A percentile compares a stretch with the other conserved stretches of the same genome.
These are phyloP conservation scores for Podila horticola DNA, from an alignment of 192 early-diverging fungal genomes.

Conservation along the genomic window DNA sequence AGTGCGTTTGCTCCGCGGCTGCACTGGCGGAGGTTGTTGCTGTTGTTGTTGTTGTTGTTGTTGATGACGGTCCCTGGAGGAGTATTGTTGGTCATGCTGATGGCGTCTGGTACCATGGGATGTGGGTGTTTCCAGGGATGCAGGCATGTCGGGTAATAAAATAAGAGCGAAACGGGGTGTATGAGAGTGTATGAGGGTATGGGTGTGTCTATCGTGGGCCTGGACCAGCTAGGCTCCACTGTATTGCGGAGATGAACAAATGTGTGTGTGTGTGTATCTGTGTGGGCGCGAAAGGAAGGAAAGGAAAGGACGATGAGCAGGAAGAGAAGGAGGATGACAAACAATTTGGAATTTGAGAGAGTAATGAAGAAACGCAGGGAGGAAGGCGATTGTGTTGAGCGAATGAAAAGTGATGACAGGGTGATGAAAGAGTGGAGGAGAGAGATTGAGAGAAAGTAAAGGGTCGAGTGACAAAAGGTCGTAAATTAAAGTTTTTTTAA, in stretches of 20 bases:
- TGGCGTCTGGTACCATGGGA: background rate
- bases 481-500: no score
- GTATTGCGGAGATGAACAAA: no score
- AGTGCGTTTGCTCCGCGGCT: constrained; percentile 3
- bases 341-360: no score
- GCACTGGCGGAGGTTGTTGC: background rate
- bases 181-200: constrained; percentile 8
- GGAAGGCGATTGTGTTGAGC: background rate
- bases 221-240: no score
- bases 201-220: no score
- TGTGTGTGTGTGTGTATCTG: no score
- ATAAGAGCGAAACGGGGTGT: no score
- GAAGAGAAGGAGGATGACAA: constrained; percentile 1
- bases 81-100: background rate
- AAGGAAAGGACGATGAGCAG: background rate
- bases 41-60: constrained; percentile 2
- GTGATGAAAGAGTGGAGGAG: background rate
- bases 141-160: background rate
- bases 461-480: background rate
- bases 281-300: background rate
- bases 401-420: background rate
- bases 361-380: no score
- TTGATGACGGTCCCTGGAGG: background rate
- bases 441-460: no score
- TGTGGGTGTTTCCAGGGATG: background rate